A percentile compares a stretch with the other conserved stretches of the same genome.
Conservation (phyloP, 495 filamentous ascomycete species). For the Daldinia decipiens region DNA sequence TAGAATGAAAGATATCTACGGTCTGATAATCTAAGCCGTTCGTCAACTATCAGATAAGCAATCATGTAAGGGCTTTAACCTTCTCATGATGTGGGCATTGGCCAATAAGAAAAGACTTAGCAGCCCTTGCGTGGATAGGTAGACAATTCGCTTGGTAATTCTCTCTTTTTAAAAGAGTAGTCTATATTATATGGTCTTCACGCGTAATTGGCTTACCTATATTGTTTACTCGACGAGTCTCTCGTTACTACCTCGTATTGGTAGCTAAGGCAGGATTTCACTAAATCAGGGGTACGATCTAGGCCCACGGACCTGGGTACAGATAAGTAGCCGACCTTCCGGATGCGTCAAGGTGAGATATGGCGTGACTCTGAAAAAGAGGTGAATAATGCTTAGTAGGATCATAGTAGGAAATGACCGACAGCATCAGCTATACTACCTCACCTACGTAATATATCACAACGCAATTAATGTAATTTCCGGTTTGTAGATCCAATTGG, state of each 20-base stretch:
- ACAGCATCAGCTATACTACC: conserved; percentile 6
- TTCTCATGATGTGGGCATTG: background rate
- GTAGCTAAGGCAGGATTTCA: conserved; percentile 8
- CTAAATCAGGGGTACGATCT: conserved; percentile 26
- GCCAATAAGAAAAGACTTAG: background rate
- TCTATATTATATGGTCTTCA: background rate
- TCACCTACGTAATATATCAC: conserved; percentile 15
- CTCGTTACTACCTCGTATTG: conserved; percentile 10
- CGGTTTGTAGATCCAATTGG: conserved; percentile 35
- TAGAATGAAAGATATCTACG: background rate
- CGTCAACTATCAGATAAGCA: background rate
- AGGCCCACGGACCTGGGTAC: conserved; percentile 24
- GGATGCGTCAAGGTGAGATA: conserved; percentile 30
- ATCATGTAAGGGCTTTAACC: background rate
- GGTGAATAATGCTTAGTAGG: background rate
- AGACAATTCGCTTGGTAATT: background rate
- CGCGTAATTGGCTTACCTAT: background rate
- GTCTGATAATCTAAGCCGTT: background rate
- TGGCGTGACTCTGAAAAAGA: conserved; percentile 21
- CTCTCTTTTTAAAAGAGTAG: background rate
- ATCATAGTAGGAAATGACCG: conserved; percentile 2
- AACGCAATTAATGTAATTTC: conserved; percentile 38
- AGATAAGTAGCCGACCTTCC: conserved; percentile 40
- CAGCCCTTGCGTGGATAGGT: background rate
- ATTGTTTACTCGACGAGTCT: conserved; percentile 1